Conservation (phyloP, 371 early-diverging fungal species). For the Mucor lusitanicus region DNA sequence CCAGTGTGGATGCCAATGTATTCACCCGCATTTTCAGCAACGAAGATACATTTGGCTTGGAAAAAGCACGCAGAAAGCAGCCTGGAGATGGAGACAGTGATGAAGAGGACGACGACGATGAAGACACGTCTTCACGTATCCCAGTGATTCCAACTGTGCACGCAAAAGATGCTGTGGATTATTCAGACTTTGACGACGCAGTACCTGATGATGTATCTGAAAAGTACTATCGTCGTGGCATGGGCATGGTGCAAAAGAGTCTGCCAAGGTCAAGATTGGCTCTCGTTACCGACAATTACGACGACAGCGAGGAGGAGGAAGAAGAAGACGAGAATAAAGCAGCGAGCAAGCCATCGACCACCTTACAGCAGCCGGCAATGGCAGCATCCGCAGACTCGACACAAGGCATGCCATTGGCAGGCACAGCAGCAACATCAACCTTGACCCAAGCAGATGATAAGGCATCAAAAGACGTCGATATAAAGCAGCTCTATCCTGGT, state of each 20-base stretch:
- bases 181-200: constrained; percentile 79
- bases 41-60: constrained; percentile 59
- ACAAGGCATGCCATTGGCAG: background rate
- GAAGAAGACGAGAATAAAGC: constrained; percentile 13
- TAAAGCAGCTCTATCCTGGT: constrained; percentile 64
- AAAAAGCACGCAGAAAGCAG: constrained; percentile 23
- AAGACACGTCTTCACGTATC: constrained; percentile 19
- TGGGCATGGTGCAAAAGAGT: constrained; percentile 35
- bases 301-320: constrained; percentile 64
- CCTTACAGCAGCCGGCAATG: background rate
- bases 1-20: constrained; percentile 56
- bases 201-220: constrained; percentile 68
- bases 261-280: constrained; percentile 30
- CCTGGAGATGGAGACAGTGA: constrained; percentile 44
- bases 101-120: constrained; percentile 29
- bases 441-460: background rate
- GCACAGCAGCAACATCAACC: background rate
- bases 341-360: background rate
- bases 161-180: constrained; percentile 78
- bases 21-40: constrained; percentile 54
- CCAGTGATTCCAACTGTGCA: constrained; percentile 40
- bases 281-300: constrained; percentile 63
- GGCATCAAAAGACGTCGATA: constrained; percentile 30
- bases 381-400: constrained; percentile 12
- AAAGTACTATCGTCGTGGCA: constrained; percentile 45